Evolutionary conservation across 2,329 filamentous ascomycete genomes (phyloP), one percentile per base, ranked within the genome.

Genomic region (Dactylonectria macrodidyma): DNA sequence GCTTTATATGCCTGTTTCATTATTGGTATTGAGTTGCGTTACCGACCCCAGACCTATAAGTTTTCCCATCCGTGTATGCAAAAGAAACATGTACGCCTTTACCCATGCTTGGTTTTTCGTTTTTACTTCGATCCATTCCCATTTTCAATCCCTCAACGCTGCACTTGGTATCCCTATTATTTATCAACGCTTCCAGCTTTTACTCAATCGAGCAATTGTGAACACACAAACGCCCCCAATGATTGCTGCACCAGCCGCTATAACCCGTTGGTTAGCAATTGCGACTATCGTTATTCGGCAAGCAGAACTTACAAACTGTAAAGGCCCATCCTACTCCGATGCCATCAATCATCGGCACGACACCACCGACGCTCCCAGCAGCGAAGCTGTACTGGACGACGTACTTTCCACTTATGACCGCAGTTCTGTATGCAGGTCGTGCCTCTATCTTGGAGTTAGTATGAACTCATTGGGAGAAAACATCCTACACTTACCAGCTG

Each of bases 401-500:
- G 8, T 76, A 76, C n/a, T 76, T 76, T 0, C 74, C 73, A 3
- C 67, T 76, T 0, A 76, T 76, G 0, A 76, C 73, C 2, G 74
- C 74, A 0, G 74, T 76, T 50, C 74, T 72, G 12, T 76, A 65
- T 1, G 66, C 51, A 1, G 74, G 74, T 1, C 74, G 68, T 5
- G 63, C 70, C 55, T 76, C 74, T 76, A 10, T 9, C 3, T 0
- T 1, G n/a, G 0, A 2, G 11, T 76, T 26, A 76, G 73, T 36
- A 1, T 9, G 0, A 2, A 5, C 0, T 1, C 1, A 1, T 2
- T 1, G 19, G 3, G 34, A 44, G 2, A 10, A 10, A 30, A 5
- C 22, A 1, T 1, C 2, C 5, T 12, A 0, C 3, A 57, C 75
- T 56, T 69, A 81, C 80, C 81, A 14, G 80, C 80, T 41, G 79